A percentile compares a stretch with the other conserved stretches of the same genome.
These are phyloP conservation scores for Elsinoe australis DNA, from an alignment of 2,329 filamentous ascomycete species.

Conservation along the genomic window DNA sequence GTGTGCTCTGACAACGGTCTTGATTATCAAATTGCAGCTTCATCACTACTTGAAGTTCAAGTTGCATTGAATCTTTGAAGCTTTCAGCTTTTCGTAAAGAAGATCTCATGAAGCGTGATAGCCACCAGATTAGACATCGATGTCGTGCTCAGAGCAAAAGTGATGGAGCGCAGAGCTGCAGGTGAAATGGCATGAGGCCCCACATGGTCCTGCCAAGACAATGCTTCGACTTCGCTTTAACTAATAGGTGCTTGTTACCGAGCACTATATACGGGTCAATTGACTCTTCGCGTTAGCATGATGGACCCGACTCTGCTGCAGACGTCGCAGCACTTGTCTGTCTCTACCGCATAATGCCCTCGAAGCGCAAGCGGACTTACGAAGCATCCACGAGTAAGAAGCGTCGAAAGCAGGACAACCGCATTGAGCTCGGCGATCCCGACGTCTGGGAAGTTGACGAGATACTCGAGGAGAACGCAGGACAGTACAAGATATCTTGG, in stretches of 20 bases:
- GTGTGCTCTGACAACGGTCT: too few relatives aligned
- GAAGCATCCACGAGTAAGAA: slow-evolving; percentile 16
- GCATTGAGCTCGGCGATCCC: slow-evolving; percentile 26
- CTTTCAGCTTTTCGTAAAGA: too few relatives aligned
- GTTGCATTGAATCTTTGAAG: too few relatives aligned
- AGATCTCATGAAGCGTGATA: too few relatives aligned
- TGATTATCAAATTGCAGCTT: too few relatives aligned
- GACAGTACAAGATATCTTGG: slow-evolving; percentile 52
- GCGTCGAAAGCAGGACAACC: slow-evolving; percentile 10
- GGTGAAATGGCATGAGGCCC: background rate
- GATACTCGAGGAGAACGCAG: slow-evolving; percentile 30
- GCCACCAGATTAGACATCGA: too few relatives aligned
- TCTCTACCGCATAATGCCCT: slow-evolving; percentile 15
- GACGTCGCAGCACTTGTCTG: background rate
- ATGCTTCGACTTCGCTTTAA: slow-evolving; percentile 10
- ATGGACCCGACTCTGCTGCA: slow-evolving; percentile 12
- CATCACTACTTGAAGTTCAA: too few relatives aligned
- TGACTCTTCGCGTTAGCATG: background rate
- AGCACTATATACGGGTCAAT: slow-evolving; percentile 1
- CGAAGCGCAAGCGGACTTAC: slow-evolving; percentile 16
- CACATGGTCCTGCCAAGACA: slow-evolving; percentile 9
- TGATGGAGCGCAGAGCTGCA: too few relatives aligned
- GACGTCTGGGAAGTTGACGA: slow-evolving; percentile 24
- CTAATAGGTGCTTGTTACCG: slow-evolving; percentile 5
- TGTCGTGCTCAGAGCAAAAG: too few relatives aligned